Base-by-base conservation (phyloP, 495 filamentous ascomycete species). In the Podospora conica region DNA sequence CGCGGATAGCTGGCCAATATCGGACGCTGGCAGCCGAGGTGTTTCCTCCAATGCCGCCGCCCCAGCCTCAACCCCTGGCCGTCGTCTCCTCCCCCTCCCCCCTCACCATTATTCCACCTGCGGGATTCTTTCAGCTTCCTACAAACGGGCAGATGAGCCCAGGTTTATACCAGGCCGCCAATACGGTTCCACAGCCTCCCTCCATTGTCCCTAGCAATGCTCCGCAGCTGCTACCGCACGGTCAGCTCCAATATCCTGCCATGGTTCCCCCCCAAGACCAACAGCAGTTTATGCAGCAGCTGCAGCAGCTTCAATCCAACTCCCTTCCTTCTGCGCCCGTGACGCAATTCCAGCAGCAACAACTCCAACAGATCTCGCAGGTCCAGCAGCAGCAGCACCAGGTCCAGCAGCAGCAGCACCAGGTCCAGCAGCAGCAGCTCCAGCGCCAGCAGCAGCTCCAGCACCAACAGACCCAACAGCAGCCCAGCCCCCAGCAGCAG, bases 391-490 rank as follows among this genome's bases (percentile, higher is more conserved):
- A 54, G 40, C 59, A 53, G 0, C 58, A 64, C 22, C 61, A 63
- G n/a, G 58, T 56, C 0, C 62, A 40, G 20, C 48, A 56, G 23
- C 64, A 64, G 4, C 68, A 65, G 29, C 65, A 64, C 9, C 70
- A 71, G 18, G 27, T 65, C 33, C 78, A 70, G 25, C 72, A 59
- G 9, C 77, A 67, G 40, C 74, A 61, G 60, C 71, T 68, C 28
- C 64, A 22, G 24, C 67, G 60, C 29, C 80, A 82, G 56, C 77
- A 76, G 60, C 78, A 76, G 40, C 65, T 74, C 9, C 74, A 81
- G 33, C 64, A 69, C 11, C 69, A 65, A n/a, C n/a, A n/a, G n/a
- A n/a, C n/a, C n/a, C 55, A 65, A 33, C 29, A 55, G 18, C 69
- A 69, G 40, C 63, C 54, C 54, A n/a, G n/a, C n/a, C n/a, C n/a